Percentiles rank a stretch among this genome's conserved stretches.
These are phyloP conservation scores for Ogataea pilisensis DNA, from an alignment of 805 yeast genomes.

Conservation along the genomic window DNA sequence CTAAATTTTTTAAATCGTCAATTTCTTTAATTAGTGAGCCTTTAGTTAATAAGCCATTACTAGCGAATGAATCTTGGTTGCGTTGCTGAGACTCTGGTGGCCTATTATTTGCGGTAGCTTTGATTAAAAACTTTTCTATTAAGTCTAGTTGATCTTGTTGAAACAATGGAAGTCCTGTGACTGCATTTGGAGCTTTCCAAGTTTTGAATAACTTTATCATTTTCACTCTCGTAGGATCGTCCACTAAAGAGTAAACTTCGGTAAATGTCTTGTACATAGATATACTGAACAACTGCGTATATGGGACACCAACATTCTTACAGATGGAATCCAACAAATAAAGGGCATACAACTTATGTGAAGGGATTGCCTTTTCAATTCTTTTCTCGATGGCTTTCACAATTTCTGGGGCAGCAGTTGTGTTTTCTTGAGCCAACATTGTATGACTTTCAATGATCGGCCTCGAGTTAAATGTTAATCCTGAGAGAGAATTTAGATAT, in stretches of 20 bases:
- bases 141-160: constrained; percentile 62
- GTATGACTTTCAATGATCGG: constrained; percentile 88
- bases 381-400: constrained; percentile 71
- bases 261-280: constrained; percentile 68
- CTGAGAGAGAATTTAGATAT: constrained; percentile 65
- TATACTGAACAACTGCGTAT: constrained; percentile 71
- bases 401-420: constrained; percentile 70
- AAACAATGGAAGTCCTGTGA: constrained; percentile 67
- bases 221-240: constrained; percentile 68
- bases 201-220: constrained; percentile 77
- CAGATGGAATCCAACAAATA: constrained; percentile 88
- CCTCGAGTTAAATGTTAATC: constrained; percentile 80
- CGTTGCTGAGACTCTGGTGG: constrained; percentile 14
- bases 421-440: constrained; percentile 80
- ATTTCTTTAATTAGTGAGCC: constrained; percentile 27
- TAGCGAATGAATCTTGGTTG: neutral
- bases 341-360: constrained; percentile 77
- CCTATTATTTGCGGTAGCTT: constrained; percentile 44
- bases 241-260: constrained; percentile 73
- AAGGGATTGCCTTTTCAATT: constrained; percentile 73
- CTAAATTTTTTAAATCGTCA: constrained; percentile 38
- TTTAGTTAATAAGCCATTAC: constrained; percentile 12
- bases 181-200: constrained; percentile 71
- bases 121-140: constrained; percentile 69
- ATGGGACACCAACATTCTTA: constrained; percentile 87